Evolutionary conservation across 176 grass and related monocot species (phyloP).

Genomic region (Lolium perenne): DNA sequence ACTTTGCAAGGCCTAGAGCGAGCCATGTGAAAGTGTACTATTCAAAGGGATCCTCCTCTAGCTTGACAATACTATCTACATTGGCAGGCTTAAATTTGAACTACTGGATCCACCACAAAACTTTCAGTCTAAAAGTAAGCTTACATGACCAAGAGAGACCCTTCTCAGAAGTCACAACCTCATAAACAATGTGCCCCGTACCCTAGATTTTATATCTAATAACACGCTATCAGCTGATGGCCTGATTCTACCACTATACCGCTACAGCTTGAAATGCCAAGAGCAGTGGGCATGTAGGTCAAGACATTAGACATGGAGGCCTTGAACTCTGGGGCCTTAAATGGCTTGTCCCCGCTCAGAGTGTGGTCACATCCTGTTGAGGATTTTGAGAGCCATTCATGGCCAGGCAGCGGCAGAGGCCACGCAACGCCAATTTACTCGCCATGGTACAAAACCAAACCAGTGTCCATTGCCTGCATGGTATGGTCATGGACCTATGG

Average conservation of each 20-base stretch:
- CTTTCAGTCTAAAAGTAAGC: conserved; percentile 27
- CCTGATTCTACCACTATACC: conserved; percentile 4
- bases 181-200: neutral
- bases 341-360: conserved; percentile 66
- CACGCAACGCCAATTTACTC: conserved; percentile 51
- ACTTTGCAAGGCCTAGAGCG: conserved; percentile 18
- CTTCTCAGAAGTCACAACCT: conserved; percentile 2
- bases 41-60: neutral
- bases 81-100: neutral
- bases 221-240: neutral
- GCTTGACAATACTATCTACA: neutral
- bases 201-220: conserved; percentile 5
- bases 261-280: conserved; percentile 27
- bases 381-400: conserved; percentile 68
- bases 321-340: conserved; percentile 66
- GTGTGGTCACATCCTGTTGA: conserved; percentile 72
- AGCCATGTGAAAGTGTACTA: conserved; percentile 37
- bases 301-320: conserved; percentile 53
- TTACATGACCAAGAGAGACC: neutral
- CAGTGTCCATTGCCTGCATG: conserved; percentile 39
- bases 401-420: conserved; percentile 48
- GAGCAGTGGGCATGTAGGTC: conserved; percentile 44
- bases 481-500: conserved; percentile 39
- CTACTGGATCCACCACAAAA: neutral
- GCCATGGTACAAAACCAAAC: conserved; percentile 39